Conservation (phyloP, 2,329 filamentous ascomycete species). For the Talaromyces piceae region DNA sequence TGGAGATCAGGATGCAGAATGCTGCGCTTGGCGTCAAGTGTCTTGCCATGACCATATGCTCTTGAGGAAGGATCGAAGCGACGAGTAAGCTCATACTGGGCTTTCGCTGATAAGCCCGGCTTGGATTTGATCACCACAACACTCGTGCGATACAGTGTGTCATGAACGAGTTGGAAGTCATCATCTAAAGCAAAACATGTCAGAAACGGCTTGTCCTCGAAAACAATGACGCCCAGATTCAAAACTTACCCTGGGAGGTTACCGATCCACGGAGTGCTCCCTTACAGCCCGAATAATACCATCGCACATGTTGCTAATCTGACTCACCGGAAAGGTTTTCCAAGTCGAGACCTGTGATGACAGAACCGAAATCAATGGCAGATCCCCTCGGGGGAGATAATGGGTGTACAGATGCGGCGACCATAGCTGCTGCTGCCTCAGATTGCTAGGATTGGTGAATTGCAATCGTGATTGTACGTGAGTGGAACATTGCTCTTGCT, state of each 20-base stretch:
- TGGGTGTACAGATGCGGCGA: slow-evolving; percentile 16
- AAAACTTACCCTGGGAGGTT: slow-evolving; percentile 42
- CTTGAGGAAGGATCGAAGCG: slow-evolving; percentile 61
- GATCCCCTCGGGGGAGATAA: slow-evolving; percentile 23
- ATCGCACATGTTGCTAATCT: slow-evolving; percentile 6
- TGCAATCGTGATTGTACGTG: not conserved
- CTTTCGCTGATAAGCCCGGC: slow-evolving; percentile 54
- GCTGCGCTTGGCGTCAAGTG: slow-evolving; percentile 56
- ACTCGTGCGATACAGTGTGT: slow-evolving; percentile 61
- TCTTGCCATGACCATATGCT: slow-evolving; percentile 70
- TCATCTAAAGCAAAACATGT: slow-evolving; percentile 38
- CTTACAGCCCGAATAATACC: slow-evolving; percentile 20
- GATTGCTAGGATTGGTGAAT: not conserved
- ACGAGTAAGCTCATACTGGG: slow-evolving; percentile 66
- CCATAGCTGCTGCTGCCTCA: not conserved
- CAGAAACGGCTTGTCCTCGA: not conserved
- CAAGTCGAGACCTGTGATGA: slow-evolving; percentile 51
- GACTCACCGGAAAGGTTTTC: slow-evolving; percentile 55
- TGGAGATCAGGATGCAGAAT: slow-evolving; percentile 74
- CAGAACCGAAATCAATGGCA: slow-evolving; percentile 53
- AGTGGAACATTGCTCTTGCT: no score
- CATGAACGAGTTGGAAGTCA: slow-evolving; percentile 57
- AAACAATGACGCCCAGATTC: not conserved
- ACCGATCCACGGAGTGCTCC: slow-evolving; percentile 55
- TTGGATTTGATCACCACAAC: slow-evolving; percentile 67